These are phyloP conservation scores for Earliella scabrosa DNA, from an alignment of 1,284 basidiomycete species.

Conservation along the genomic window DNA sequence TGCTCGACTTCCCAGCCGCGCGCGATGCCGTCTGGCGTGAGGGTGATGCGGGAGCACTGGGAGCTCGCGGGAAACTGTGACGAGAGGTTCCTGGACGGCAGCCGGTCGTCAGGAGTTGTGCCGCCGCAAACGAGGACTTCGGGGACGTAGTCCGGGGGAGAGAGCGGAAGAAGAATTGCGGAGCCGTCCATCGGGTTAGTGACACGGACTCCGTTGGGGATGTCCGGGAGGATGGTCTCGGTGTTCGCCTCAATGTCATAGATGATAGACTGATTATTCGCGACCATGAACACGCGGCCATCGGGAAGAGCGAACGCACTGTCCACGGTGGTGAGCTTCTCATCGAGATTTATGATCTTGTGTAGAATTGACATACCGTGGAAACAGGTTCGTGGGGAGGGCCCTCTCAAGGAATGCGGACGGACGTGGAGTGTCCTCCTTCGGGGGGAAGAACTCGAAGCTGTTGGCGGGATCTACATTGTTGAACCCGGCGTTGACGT, in stretches of 20 bases:
- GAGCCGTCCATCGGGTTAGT: conserved; percentile 44
- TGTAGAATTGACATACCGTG: conserved; percentile 19
- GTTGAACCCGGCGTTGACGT: conserved; percentile 40
- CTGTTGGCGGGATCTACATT: conserved; percentile 48
- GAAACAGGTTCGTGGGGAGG: conserved; percentile 32
- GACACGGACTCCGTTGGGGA: conserved; percentile 52
- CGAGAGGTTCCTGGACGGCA: conserved; percentile 33
- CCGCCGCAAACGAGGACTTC: conserved; percentile 56
- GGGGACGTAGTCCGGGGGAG: conserved; percentile 45
- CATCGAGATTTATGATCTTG: too few species aligned
- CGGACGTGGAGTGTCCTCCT: conserved; percentile 48
- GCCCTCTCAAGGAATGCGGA: conserved; percentile 47
- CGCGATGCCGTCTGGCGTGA: conserved; percentile 24
- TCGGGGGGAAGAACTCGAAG: conserved; percentile 57
- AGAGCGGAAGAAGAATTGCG: conserved; percentile 50
- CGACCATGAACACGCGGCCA: conserved; percentile 50
- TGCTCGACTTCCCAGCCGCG: conserved; percentile 30
- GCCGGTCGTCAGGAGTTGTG: conserved; percentile 29
- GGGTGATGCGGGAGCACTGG: conserved; percentile 40
- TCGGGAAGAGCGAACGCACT: conserved; percentile 31
- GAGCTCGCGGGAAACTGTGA: conserved; percentile 44
- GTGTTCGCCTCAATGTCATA: conserved; percentile 36
- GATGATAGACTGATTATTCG: conserved; percentile 44
- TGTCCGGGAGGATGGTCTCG: conserved; percentile 45
- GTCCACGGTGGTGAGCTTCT: too few species aligned